A percentile compares a stretch with the other conserved stretches of the same genome.
These are phyloP conservation scores for Chamaenerion angustifolium DNA, from an alignment of 345 rosid genomes.

Conservation along the genomic window DNA sequence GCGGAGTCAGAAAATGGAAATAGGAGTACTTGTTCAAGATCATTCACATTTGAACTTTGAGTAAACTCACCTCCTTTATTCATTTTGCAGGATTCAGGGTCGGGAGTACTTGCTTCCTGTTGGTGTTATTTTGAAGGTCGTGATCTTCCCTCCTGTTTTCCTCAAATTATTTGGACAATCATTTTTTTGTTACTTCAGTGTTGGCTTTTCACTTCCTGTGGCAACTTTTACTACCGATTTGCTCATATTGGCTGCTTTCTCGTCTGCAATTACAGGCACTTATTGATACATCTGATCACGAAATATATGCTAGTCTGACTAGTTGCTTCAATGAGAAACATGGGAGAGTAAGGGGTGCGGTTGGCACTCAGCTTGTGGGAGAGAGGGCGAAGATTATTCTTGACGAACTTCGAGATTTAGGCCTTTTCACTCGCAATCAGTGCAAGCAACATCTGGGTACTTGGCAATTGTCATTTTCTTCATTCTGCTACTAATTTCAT, in stretches of 20 bases:
- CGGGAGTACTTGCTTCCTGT: conserved; percentile 86
- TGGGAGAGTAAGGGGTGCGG: conserved; percentile 52
- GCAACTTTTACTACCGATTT: background rate
- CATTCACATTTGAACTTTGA: too few species aligned
- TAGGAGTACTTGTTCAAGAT: too few species aligned
- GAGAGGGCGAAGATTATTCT: conserved; percentile 86
- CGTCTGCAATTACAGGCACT: conserved; percentile 45
- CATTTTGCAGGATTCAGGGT: conserved; percentile 59
- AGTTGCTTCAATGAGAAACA: conserved; percentile 42
- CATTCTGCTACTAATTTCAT: background rate
- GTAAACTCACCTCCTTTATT: background rate
- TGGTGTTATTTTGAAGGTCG: conserved; percentile 80
- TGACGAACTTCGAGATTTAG: conserved; percentile 60
- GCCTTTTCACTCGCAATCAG: conserved; percentile 55
- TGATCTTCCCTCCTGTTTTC: conserved; percentile 1
- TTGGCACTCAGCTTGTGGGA: conserved; percentile 69
- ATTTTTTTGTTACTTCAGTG: conserved; percentile 2
- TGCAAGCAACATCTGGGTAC: conserved; percentile 80
- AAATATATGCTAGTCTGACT: conserved; percentile 56
- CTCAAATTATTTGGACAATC: background rate
- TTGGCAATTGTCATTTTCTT: background rate
- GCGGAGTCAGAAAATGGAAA: too few species aligned
- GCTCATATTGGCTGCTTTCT: background rate
- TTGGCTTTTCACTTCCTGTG: background rate
- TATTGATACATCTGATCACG: conserved; percentile 57